Conservation (phyloP, 1,284 basidiomycete genomes). For the Tranzscheliella williamsii region DNA sequence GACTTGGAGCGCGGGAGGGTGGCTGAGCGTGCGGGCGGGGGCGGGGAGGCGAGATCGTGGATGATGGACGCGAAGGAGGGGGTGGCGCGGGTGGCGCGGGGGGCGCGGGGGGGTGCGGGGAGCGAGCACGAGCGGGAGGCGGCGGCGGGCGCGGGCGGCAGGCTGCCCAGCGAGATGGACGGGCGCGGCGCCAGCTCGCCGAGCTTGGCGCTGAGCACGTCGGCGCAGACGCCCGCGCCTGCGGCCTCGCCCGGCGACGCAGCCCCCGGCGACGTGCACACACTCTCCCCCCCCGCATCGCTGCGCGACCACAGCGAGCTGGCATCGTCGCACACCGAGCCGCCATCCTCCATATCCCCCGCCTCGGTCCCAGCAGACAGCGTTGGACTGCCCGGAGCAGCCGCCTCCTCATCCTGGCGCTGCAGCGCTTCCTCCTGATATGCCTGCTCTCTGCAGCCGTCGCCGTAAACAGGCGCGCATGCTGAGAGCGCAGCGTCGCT, state of each 20-base stretch:
- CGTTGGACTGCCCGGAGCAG: constrained; percentile 12
- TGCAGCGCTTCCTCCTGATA: too few relatives aligned
- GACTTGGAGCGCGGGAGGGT: constrained; percentile 12
- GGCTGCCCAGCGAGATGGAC: constrained; percentile 15
- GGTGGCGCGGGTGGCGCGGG: too few relatives aligned
- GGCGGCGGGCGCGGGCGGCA: neutral
- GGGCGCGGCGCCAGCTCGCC: constrained; percentile 1
- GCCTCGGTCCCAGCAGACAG: constrained; percentile 6
- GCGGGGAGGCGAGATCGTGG: constrained; percentile 18
- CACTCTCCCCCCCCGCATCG: constrained; percentile 14
- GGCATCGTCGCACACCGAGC: constrained; percentile 22
- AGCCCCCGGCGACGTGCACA: constrained; percentile 21
- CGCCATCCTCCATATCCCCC: constrained; percentile 14
- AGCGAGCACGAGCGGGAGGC: constrained; percentile 18
- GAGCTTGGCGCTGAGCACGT: constrained; percentile 22
- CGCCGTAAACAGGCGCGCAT: too few relatives aligned
- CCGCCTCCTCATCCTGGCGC: constrained; percentile 5
- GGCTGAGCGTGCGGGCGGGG: constrained; percentile 5
- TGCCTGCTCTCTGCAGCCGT: too few relatives aligned
- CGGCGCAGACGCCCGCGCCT: constrained; percentile 1
- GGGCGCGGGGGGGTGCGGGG: constrained; percentile 3
- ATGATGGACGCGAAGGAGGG: constrained; percentile 13
- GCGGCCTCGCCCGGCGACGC: constrained; percentile 14
- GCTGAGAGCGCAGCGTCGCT: too few relatives aligned
- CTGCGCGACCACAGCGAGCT: constrained; percentile 28